These are phyloP conservation scores for Arachnopeziza araneosa DNA, from an alignment of 2,329 filamentous ascomycete species.

Conservation along the genomic window DNA sequence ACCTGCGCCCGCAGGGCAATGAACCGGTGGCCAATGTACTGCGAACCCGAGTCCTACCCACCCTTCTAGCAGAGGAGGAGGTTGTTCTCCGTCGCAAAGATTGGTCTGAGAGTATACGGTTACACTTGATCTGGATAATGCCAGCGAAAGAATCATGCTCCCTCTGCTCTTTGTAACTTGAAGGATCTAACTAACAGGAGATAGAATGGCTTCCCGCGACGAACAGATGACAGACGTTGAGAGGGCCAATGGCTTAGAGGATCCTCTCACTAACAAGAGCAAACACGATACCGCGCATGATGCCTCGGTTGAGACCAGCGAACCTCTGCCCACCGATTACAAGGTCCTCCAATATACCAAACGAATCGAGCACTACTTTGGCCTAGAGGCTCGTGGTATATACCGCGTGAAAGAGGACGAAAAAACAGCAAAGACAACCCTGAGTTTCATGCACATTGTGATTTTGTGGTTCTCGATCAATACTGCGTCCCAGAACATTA, in stretches of 20 bases:
- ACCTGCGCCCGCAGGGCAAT: conserved; percentile 17
- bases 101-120: conserved; percentile 82
- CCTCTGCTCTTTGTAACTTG: neutral
- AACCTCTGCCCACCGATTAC: conserved; percentile 6
- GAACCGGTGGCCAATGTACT: conserved; percentile 21
- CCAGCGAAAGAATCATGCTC: conserved; percentile 97
- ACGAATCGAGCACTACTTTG: conserved; percentile 20
- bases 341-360: conserved; percentile 16
- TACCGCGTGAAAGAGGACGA: conserved; percentile 50
- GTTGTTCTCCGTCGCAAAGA: conserved; percentile 10
- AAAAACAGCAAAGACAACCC: conserved; percentile 36
- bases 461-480: conserved; percentile 59
- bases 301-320: conserved; percentile 12
- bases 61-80: conserved; percentile 6
- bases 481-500: conserved; percentile 57
- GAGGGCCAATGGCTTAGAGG: conserved; percentile 10
- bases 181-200: conserved; percentile 14
- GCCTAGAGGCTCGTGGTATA: conserved; percentile 51
- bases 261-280: neutral
- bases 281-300: conserved; percentile 1
- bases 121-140: conserved; percentile 98
- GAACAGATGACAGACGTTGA: conserved; percentile 18
- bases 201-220: conserved; percentile 17
- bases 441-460: conserved; percentile 30
- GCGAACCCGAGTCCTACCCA: conserved; percentile 4